A percentile compares a stretch with the other conserved stretches of the same genome.
Evolutionary conservation across 2,329 filamentous ascomycete species (phyloP).

Genomic region (Xylariaceae sp.): DNA sequence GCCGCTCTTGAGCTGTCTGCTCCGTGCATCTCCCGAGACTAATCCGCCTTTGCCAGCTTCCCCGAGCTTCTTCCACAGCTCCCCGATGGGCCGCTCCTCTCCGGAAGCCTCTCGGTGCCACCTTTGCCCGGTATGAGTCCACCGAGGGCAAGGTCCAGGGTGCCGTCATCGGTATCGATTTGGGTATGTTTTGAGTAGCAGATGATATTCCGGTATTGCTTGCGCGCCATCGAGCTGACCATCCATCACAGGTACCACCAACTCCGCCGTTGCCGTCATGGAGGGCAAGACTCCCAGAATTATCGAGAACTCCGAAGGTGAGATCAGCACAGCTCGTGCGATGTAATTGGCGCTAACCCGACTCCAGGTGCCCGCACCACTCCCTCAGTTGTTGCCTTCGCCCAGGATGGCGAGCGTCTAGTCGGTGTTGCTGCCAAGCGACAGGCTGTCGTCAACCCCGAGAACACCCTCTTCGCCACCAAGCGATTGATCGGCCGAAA

Average conservation of each 20-base stretch:
- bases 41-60: slow-evolving; percentile 52
- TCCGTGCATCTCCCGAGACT: neutral
- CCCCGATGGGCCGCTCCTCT: slow-evolving; percentile 61
- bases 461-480: slow-evolving; percentile 96
- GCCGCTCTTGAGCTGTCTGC: neutral
- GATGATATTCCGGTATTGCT: too few species aligned
- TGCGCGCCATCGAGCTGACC: slow-evolving; percentile 1
- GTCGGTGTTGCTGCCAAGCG: slow-evolving; percentile 97
- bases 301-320: slow-evolving; percentile 96
- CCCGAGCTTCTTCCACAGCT: slow-evolving; percentile 66
- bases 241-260: slow-evolving; percentile 67
- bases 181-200: slow-evolving; percentile 57
- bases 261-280: slow-evolving; percentile 96
- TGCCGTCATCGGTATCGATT: slow-evolving; percentile 94
- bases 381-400: slow-evolving; percentile 91
- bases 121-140: slow-evolving; percentile 73
- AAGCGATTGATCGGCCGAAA: slow-evolving; percentile 98
- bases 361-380: slow-evolving; percentile 74
- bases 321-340: slow-evolving; percentile 4
- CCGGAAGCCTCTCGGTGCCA: slow-evolving; percentile 65
- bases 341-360: slow-evolving; percentile 14
- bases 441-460: slow-evolving; percentile 95
- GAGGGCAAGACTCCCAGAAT: slow-evolving; percentile 93
- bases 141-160: slow-evolving; percentile 88
- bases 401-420: slow-evolving; percentile 89